phyloP scores from a whole-genome alignment of 1,284 basidiomycete genomes.

The Ceratobasidium sp. region DNA sequence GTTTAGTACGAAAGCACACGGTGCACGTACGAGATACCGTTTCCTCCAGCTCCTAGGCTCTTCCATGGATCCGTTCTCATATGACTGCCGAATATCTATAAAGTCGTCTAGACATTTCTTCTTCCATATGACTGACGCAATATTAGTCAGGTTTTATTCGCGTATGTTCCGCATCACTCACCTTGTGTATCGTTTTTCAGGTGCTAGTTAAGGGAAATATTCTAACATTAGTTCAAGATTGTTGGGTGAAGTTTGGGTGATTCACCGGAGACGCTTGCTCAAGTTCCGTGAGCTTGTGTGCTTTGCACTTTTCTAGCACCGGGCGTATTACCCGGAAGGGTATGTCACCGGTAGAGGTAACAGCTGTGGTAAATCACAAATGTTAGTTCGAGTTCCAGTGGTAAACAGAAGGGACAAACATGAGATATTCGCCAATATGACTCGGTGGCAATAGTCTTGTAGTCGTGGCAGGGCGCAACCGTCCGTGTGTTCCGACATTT shows the following conservation, averaged over 20 bases:
- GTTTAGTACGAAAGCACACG: background rate
- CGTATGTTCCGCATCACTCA: slow-evolving; percentile 47
- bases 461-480: slow-evolving; percentile 30
- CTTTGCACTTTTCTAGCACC: slow-evolving; percentile 73
- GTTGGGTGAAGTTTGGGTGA: slow-evolving; percentile 44
- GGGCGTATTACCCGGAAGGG: slow-evolving; percentile 72
- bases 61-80: slow-evolving; percentile 55
- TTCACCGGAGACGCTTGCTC: slow-evolving; percentile 75
- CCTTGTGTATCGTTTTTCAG: slow-evolving; percentile 68
- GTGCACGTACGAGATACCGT: slow-evolving; percentile 68
- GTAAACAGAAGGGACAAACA: slow-evolving; percentile 12
- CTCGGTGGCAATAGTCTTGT: slow-evolving; percentile 41
- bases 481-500: slow-evolving; percentile 15
- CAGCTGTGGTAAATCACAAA: slow-evolving; percentile 24
- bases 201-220: slow-evolving; percentile 59
- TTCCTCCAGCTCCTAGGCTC: slow-evolving; percentile 73
- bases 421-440: slow-evolving; percentile 25
- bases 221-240: slow-evolving; percentile 43
- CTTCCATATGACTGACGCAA: slow-evolving; percentile 71
- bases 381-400: slow-evolving; percentile 8
- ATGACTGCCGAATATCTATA: slow-evolving; percentile 62
- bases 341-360: slow-evolving; percentile 58
- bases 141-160: slow-evolving; percentile 59
- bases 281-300: slow-evolving; percentile 71
- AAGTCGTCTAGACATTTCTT: slow-evolving; percentile 68